phyloP scores from a whole-genome alignment of 352 stramenopile species.

The Phytopythium helicoides region DNA sequence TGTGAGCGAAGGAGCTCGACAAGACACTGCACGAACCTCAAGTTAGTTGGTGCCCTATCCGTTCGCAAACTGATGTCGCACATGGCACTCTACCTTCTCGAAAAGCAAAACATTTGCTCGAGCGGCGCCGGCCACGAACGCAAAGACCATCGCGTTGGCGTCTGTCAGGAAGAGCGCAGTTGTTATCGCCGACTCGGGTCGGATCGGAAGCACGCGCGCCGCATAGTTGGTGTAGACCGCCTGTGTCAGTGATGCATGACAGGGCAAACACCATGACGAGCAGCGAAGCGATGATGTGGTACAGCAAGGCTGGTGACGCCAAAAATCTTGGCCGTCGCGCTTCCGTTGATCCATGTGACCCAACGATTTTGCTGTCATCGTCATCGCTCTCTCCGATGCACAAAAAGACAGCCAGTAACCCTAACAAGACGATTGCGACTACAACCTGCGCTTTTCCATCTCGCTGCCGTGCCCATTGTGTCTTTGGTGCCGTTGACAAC shows the following conservation, averaged over 20 bases:
- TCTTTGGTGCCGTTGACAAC: constrained; percentile 10
- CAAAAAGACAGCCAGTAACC: constrained; percentile 1
- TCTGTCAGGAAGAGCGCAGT: constrained; percentile 8
- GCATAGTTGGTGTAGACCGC: constrained; percentile 4
- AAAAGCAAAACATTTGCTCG: constrained; percentile 20
- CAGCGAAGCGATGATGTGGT: constrained; percentile 12
- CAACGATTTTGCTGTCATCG: not conserved
- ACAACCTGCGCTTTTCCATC: constrained; percentile 1
- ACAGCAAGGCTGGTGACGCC: constrained; percentile 7
- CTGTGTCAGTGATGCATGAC: constrained; percentile 16
- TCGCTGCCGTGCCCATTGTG: constrained; percentile 1
- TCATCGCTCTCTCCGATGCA: constrained; percentile 1
- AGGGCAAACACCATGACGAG: constrained; percentile 15
- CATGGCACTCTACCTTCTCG: constrained; percentile 25
- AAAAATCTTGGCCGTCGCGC: constrained; percentile 2
- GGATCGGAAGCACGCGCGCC: not conserved
- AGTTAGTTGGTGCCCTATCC: too few relatives aligned
- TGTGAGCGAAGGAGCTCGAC: constrained; percentile 9
- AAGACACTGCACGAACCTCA: constrained; percentile 8
- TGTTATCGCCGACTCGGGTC: constrained; percentile 1
- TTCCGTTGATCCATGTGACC: not conserved
- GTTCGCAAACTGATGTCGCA: too few relatives aligned
- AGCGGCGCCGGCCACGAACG: constrained; percentile 20
- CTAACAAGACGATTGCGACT: constrained; percentile 2
- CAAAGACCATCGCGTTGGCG: constrained; percentile 19